phyloP scores from a whole-genome alignment of 192 early-diverging fungal species.

The Backusella tuberculispora region DNA sequence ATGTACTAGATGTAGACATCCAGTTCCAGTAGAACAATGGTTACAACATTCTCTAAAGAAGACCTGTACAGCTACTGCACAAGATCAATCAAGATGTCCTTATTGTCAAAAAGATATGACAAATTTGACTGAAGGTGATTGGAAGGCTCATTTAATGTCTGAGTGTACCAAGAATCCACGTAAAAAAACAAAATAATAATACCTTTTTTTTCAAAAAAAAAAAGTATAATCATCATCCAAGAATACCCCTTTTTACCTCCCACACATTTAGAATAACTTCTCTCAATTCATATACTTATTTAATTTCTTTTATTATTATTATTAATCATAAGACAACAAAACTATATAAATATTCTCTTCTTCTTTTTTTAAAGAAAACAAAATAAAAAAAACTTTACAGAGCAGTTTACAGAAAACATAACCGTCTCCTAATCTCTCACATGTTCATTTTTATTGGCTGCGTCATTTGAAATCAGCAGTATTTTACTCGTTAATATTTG shows the following conservation, averaged over 20 bases:
- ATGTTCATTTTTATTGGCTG: too few relatives aligned
- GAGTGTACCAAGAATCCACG: constrained; percentile 62
- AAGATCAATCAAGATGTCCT: constrained; percentile 29
- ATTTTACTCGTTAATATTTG: not conserved
- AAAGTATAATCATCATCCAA: not conserved
- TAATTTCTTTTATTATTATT: too few relatives aligned
- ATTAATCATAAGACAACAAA: too few relatives aligned
- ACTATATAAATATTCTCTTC: too few relatives aligned
- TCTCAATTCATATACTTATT: not conserved
- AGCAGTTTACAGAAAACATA: too few relatives aligned
- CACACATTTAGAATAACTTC: not conserved
- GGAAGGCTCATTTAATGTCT: constrained; percentile 67
- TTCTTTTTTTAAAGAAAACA: too few relatives aligned
- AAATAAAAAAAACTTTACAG: too few relatives aligned
- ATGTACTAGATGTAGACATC: constrained; percentile 50
- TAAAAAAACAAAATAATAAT: constrained; percentile 9
- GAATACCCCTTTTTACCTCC: not conserved
- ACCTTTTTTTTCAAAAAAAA: not conserved
- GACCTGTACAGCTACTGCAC: constrained; percentile 23
- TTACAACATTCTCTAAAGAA: constrained; percentile 31
- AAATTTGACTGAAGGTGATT: constrained; percentile 57
- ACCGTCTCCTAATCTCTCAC: too few relatives aligned
- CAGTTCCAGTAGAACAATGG: constrained; percentile 38
- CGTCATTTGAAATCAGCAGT: not conserved
- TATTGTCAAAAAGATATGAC: constrained; percentile 63